Conservation (phyloP, 192 early-diverging fungal species). For the Diversispora epigaea region DNA sequence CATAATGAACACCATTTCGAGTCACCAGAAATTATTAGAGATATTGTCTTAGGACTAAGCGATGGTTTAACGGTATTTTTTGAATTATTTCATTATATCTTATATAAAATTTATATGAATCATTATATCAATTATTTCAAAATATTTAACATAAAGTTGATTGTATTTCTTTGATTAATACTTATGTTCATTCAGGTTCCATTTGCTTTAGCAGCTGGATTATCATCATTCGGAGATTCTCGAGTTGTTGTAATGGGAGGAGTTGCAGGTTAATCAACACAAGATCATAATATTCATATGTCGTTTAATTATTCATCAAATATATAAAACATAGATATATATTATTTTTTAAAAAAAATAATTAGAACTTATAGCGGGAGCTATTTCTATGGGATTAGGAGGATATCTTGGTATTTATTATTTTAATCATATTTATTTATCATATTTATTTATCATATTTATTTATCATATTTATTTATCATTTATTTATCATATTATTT, state of each 20-base stretch:
- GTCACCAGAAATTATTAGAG: constrained; percentile 46
- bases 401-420: constrained; percentile 41
- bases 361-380: constrained; percentile 53
- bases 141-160: background rate
- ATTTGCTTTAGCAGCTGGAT: constrained; percentile 67
- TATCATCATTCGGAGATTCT: constrained; percentile 52
- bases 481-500: no score
- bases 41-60: constrained; percentile 46
- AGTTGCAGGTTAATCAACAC: constrained; percentile 46
- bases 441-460: no score
- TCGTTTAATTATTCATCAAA: background rate
- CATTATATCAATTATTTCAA: background rate
- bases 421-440: no score
- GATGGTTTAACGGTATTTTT: constrained; percentile 46
- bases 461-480: no score
- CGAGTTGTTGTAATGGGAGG: constrained; percentile 60
- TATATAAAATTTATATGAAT: background rate
- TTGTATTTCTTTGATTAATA: background rate
- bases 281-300: background rate
- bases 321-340: background rate
- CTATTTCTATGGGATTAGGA: constrained; percentile 65
- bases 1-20: constrained; percentile 44
- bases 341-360: no score
- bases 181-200: constrained; percentile 41
- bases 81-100: background rate